phyloP scores from a whole-genome alignment of 2,329 filamentous ascomycete genomes.

The Stemphylium lycopersici region DNA sequence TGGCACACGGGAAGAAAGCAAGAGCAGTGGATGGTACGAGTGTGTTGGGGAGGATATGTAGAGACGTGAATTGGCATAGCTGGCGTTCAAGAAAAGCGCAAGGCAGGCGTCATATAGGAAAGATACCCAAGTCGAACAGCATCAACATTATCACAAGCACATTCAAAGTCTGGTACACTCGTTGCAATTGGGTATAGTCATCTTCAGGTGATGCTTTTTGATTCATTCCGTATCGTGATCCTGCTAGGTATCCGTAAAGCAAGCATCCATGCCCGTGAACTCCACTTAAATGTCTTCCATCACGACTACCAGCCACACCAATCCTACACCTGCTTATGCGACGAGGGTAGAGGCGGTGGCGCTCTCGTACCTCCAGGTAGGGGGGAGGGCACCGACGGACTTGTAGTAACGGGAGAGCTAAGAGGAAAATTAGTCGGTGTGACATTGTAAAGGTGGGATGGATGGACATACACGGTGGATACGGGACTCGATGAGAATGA shows the following conservation, averaged over 20 bases:
- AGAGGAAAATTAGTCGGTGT: background rate
- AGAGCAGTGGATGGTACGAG: background rate
- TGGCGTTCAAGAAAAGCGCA: background rate
- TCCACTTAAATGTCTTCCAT: constrained; percentile 41
- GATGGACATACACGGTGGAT: constrained; percentile 76
- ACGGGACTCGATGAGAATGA: constrained; percentile 99
- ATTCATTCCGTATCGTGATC: constrained; percentile 47
- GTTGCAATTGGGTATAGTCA: constrained; percentile 27
- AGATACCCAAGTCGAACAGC: constrained; percentile 30
- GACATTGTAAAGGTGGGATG: background rate
- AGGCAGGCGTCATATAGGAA: constrained; percentile 8
- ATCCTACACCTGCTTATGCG: constrained; percentile 49
- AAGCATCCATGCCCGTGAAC: constrained; percentile 46
- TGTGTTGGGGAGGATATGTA: background rate
- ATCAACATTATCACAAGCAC: constrained; percentile 5
- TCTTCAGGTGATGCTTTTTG: constrained; percentile 43
- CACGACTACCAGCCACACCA: constrained; percentile 28
- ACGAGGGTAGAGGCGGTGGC: constrained; percentile 72
- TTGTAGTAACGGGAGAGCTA: constrained; percentile 98
- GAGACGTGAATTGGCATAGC: background rate
- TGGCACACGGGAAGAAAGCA: background rate
- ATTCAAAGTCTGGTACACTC: constrained; percentile 12
- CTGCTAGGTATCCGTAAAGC: constrained; percentile 44
- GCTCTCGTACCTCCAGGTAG: constrained; percentile 99
- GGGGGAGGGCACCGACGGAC: constrained; percentile 81